Evolutionary conservation across 495 filamentous ascomycete species (phyloP).

Genomic region (Tirmania nivea): DNA sequence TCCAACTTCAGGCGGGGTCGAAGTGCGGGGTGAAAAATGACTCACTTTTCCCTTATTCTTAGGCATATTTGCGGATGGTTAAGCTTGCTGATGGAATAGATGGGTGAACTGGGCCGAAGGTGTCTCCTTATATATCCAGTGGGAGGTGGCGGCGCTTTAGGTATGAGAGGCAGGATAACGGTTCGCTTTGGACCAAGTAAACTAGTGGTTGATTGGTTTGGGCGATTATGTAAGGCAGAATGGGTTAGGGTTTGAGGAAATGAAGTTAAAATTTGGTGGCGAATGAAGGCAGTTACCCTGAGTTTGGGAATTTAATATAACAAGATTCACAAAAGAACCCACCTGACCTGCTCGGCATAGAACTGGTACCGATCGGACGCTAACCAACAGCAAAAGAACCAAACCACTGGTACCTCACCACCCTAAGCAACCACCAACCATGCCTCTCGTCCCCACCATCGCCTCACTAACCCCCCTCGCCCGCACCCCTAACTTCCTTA

Average conservation of each 20-base stretch:
- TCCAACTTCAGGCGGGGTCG: not conserved
- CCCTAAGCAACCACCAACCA: not conserved
- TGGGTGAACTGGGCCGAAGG: no score
- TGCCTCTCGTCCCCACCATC: not conserved
- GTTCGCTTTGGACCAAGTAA: not conserved
- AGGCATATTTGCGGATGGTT: conserved; percentile 42
- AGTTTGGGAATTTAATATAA: no score
- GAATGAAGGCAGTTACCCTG: no score
- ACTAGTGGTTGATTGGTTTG: not conserved
- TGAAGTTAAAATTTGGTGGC: no score
- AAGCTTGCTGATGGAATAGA: no score
- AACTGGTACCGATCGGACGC: no score
- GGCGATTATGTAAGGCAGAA: not conserved
- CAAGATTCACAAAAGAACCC: no score
- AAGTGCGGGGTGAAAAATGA: conserved; percentile 1
- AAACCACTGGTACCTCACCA: not conserved
- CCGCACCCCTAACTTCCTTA: not conserved
- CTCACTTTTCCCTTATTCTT: conserved; percentile 98
- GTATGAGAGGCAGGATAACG: no score
- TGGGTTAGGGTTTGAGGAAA: not conserved
- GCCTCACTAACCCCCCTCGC: not conserved
- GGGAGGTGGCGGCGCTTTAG: no score
- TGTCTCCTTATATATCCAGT: no score
- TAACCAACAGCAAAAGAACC: no score
- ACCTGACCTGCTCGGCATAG: no score